Evolutionary conservation across 2,329 filamentous ascomycete genomes (phyloP), one percentile per base, ranked within the genome.

Genomic region (Pezicula neosporulosa): DNA sequence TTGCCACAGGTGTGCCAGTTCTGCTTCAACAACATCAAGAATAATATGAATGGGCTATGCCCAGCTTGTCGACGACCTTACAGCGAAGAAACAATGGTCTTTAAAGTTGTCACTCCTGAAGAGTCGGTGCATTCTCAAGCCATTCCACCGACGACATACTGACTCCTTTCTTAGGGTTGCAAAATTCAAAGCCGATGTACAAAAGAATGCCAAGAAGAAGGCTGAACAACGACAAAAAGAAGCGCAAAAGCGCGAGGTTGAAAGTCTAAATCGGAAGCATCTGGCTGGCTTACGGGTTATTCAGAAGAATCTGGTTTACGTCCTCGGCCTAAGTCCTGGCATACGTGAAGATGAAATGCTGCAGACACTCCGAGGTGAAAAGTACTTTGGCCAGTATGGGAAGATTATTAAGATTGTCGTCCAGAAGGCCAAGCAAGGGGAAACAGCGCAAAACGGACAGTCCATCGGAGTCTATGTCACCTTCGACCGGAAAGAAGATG

Each of bases 21-120:
- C 73, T 99, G 94, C 75, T 99, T 93, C 77, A 97, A 99, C 74
- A 99, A 97, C 70, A 95, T 99, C 70, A 96, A 95, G 74, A 96
- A 89, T 63, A 97, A 97, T 64, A 91, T 96, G 81, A 97, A 97
- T 68, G 92, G 93, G 35, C 81, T 97, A 52, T 99, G 94, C 70
- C 94, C 94, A n/a, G 96, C 96, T 60, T 99, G 94, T 70, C 85
- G 94, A 72, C 82, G 94, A 68, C 87, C 90, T 6, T 99, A 99
- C 70, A 91, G 97, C 69, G 95, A 99, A 62, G 93, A 93, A 69
- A 95, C 91, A 28, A 97, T 99, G 68, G 85, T 97, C 71, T 99
- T 91, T 82, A 96, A 96, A 72, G 87, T 94, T 51, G 90, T 96
- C 53, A 96, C 93, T 50, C 83, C 83, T 54, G 95, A 99, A 80